Evolutionary conservation across 208 protist species (phyloP).

Genomic region (Trypanosoma vivax): DNA sequence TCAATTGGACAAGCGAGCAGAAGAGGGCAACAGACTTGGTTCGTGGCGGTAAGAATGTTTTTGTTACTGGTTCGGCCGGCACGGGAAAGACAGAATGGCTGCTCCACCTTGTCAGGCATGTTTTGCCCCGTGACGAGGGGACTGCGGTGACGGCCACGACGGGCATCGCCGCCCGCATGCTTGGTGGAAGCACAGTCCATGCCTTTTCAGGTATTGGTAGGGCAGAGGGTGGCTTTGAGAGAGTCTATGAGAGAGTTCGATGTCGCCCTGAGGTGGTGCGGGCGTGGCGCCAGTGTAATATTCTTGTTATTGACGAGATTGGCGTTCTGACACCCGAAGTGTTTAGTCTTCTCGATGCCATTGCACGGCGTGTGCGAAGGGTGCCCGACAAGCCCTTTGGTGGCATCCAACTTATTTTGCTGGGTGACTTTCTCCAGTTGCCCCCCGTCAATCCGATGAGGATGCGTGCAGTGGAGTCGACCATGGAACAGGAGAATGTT

Average conservation of each 20-base stretch:
- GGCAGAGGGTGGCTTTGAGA: conserved; percentile 21
- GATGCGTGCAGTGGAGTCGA: not conserved
- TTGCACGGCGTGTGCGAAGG: conserved; percentile 22
- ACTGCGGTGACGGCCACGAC: conserved; percentile 30
- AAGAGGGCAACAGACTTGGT: conserved; percentile 34
- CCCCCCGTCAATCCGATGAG: conserved; percentile 14
- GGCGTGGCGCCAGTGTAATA: conserved; percentile 17
- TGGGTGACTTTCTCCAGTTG: conserved; percentile 50
- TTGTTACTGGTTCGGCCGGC: conserved; percentile 70
- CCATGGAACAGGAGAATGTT: not conserved
- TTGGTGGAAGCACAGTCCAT: conserved; percentile 38
- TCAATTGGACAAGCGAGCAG: conserved; percentile 43
- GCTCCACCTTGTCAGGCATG: conserved; percentile 29
- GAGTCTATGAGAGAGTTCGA: conserved; percentile 16
- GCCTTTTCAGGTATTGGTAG: conserved; percentile 38
- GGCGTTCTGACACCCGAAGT: conserved; percentile 18
- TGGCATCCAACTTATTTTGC: conserved; percentile 35
- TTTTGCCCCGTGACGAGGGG: conserved; percentile 17
- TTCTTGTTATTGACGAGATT: conserved; percentile 56
- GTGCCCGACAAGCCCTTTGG: conserved; percentile 32
- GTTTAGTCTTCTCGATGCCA: conserved; percentile 23
- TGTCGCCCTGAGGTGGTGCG: conserved; percentile 19
- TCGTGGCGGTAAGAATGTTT: conserved; percentile 46
- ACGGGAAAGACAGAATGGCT: conserved; percentile 82
- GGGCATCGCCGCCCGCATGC: conserved; percentile 24